Evolutionary conservation across 257 asterid species (phyloP), one percentile per base, ranked within the genome.

Genomic region (Nicotiana sylvestris): DNA sequence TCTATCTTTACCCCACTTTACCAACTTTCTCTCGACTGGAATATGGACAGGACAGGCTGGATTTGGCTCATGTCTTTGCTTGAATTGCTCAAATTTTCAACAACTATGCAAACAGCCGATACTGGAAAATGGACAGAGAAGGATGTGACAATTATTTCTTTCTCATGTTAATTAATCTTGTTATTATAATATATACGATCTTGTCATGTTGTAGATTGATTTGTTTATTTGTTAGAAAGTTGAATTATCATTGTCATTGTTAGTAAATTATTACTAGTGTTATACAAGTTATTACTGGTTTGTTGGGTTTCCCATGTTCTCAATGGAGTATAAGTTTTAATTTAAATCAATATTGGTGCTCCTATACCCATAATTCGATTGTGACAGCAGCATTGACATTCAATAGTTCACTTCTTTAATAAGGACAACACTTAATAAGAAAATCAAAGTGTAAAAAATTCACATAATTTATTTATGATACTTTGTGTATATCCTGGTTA

Each of bases 41-140:
- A 77, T 70, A n/a, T 87, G 87, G 83, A 79, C 82, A 67, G 60
- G 11, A 43, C 64, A 58, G 64, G 21, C 80, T 74, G 64, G 51
- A 43, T 43, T 43, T 8, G 51, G 51, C 12, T 43, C 2, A 43
- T 43, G 51, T 43, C 51, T 43, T 43, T 43, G 51, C 51, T 43
- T 43, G 51, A 43, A 43, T 43, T 43, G 51, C 12, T 43, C 51
- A 9, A 72, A 21, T 17, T 68, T 68, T 2, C 77, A 70, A 70
- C 61, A 43, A 46, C 6, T 21, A 2, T 46, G 30, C 62, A 46
- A 49, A 32, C 29, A 13, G 80, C 80, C 1, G 62, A n/a, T 25
- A 49, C 80, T 25, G 64, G 80, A 13, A 49, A 49, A 27, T 74
- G 80, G 80, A 74, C 62, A 15, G 39, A 7, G 13, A 46, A 49